Percentiles rank a stretch among this genome's conserved stretches.
These are phyloP conservation scores for Rhizopogon vesiculosus DNA, from an alignment of 768 basidiomycete genomes.

Conservation along the genomic window DNA sequence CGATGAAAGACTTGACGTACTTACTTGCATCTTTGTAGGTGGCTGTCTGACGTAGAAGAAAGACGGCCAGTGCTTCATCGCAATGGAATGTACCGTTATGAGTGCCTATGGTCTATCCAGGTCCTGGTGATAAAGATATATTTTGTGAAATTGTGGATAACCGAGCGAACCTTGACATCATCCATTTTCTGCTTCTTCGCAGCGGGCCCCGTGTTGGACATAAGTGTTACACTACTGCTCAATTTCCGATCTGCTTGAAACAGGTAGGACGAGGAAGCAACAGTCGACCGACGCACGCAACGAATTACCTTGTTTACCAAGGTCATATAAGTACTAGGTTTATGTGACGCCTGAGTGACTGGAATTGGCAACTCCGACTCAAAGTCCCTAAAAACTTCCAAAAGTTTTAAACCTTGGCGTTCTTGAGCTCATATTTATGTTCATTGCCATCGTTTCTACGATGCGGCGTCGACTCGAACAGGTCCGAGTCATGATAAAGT, in stretches of 20 bases:
- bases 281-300: background rate
- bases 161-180: slow-evolving; percentile 30
- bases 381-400: too few relatives aligned
- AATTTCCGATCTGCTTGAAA: background rate
- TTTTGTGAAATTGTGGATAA: background rate
- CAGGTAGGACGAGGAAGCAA: background rate
- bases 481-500: too few relatives aligned
- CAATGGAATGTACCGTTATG: slow-evolving; percentile 97
- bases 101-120: slow-evolving; percentile 77
- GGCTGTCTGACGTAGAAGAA: slow-evolving; percentile 74
- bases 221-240: slow-evolving; percentile 1
- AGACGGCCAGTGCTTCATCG: slow-evolving; percentile 94
- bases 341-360: background rate
- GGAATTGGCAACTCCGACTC: background rate
- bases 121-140: background rate
- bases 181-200: slow-evolving; percentile 42
- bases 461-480: too few relatives aligned
- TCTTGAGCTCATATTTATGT: too few relatives aligned
- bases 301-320: background rate
- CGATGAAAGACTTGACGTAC: slow-evolving; percentile 9
- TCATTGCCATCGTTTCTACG: too few relatives aligned
- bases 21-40: slow-evolving; percentile 73
- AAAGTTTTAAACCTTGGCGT: too few relatives aligned
- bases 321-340: background rate
- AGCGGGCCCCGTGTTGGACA: slow-evolving; percentile 23